phyloP scores from a whole-genome alignment of 2,329 filamentous ascomycete genomes.

The Aspergillus cejpii region DNA sequence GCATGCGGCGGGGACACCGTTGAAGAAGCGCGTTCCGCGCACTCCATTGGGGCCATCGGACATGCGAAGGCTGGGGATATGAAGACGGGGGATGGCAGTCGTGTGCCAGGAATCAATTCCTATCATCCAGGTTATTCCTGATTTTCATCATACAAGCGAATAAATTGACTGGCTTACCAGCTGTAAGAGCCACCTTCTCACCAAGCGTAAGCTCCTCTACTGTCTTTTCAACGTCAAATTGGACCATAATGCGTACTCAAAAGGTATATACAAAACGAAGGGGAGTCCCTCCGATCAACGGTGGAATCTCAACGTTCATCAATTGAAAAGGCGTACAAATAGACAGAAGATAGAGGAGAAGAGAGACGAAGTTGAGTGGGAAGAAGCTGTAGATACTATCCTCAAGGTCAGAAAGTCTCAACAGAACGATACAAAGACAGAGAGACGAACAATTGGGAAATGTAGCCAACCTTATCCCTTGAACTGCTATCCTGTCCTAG shows the following conservation, averaged over 20 bases:
- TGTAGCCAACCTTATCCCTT: neutral
- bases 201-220: conserved; percentile 49
- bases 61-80: conserved; percentile 59
- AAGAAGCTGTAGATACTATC: neutral
- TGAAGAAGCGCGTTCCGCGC: conserved; percentile 62
- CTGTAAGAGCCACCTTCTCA: conserved; percentile 49
- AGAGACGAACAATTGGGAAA: neutral
- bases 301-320: neutral
- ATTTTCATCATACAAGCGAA: neutral
- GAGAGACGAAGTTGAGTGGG: neutral
- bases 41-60: conserved; percentile 66
- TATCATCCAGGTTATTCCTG: conserved; percentile 12
- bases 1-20: conserved; percentile 62
- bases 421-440: no score
- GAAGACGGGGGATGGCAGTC: conserved; percentile 55
- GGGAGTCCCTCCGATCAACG: conserved; percentile 3
- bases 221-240: conserved; percentile 43
- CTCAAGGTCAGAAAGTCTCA: no score
- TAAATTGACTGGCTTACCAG: conserved; percentile 22
- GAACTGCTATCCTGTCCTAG: neutral
- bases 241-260: conserved; percentile 23
- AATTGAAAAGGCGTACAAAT: neutral
- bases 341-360: neutral
- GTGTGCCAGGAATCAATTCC: conserved; percentile 62
- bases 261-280: neutral